Evolutionary conservation across 2,329 filamentous ascomycete species (phyloP), one percentile per base, ranked within the genome.

Genomic region (Pseudogymnoascus sp.): DNA sequence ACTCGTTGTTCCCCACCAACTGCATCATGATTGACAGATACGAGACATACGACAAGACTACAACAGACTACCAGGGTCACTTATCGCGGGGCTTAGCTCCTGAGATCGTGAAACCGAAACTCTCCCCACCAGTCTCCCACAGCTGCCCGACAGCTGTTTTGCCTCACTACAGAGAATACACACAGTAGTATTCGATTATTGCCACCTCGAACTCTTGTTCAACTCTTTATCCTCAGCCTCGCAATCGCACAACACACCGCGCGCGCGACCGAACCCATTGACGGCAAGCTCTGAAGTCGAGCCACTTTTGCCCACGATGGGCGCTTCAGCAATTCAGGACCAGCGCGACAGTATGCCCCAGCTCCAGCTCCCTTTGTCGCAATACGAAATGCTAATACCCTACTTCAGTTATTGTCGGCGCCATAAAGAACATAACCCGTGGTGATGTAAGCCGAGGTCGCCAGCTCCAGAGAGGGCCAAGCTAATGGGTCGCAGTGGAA

Each of bases 281-380:
- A 60, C 18, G 11, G 34, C 34, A 60, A 18, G 49, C 49, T 56
- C 49, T 56, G 49, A 56, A 56, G 49, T 56, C 46, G 25, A 21
- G 49, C 63, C 63, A 67, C 67, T 64, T 66, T 65, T 66, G 74
- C 75, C 77, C 80, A 87, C 76, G 71, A 96, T 96, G 91, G 88
- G 86, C 71, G 81, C 89, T 76, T 96, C 92, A 68, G 85, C 93
- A 71, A 88, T 96, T 73, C 87, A 92, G 73, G 87, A 92, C 72
- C 91, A 96, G 81, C 88, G 88, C 71, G 87, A 90, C 68, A 81
- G 89, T 91, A 77, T 76, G 84, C 71, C 62, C 3, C 63, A 28
- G 36, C 42, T 62, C 43, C 61, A 31, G 7, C 61, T 46, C n/a
- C 62, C 28, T 43, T 21, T 49, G 36, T n/a, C 23, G 36, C 14